Evolutionary conservation across 208 protist genomes (phyloP), one percentile per base, ranked within the genome.

Genomic region (Trypanosoma congolense): DNA sequence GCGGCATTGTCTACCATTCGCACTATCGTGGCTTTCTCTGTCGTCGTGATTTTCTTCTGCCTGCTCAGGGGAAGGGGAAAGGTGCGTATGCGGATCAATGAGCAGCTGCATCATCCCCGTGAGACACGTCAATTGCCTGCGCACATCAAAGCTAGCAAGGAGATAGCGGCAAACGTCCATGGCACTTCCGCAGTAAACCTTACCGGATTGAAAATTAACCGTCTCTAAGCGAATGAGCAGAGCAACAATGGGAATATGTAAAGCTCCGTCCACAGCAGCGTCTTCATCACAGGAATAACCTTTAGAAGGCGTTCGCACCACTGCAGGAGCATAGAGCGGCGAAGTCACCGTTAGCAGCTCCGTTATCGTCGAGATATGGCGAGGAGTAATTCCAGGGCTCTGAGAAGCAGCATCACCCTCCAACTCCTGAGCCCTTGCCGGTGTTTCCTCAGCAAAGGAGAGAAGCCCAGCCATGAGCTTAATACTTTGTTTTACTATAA

Each of bases 201-300:
- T 72, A 14, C 71, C 65, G 46, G 77, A 77, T 18, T 75, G 75
- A 59, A 74, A 73, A 42, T 83, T 68, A 4, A 87, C 62, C 4
- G 74, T 48, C 40, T 87, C 79, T 35, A 95, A 67, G 33, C 82
- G 80, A 19, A 92, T 77, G 30, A 95, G 71, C 56, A 95, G 72
- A 25, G 83, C 86, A 12, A 89, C 73, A 14, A 95, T 47, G 3
- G 84, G 82, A 30, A 92, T 83, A 69, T 95, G 87, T 58, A 95
- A 53, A 30, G 77, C 44, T 18, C 31, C 19, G 21, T 28, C 28
- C 29, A 44, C 44, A 30, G 77, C 44, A 22, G 41, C 19, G 21
- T 28, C 28, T 38, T 47, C 44, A 3, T n/a, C 28, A 16, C 6
- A 6, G 12, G 33, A 38, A 38, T 16, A 38, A 38, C 12, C 33